These are phyloP conservation scores for Chlorencoelia australis DNA, from an alignment of 2,329 filamentous ascomycete genomes.

Conservation along the genomic window DNA sequence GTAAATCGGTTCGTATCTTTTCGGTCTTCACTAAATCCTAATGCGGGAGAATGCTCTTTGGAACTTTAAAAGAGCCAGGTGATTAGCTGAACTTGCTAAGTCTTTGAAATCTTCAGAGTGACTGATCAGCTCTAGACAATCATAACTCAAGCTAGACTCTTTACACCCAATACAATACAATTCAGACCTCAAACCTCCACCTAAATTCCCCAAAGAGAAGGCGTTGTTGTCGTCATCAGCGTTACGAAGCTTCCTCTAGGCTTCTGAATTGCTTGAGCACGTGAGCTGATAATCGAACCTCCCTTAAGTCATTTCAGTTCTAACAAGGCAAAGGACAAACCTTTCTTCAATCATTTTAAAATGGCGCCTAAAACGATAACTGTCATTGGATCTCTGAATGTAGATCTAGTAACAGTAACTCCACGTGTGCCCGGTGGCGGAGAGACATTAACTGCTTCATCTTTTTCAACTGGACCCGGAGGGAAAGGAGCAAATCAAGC, in stretches of 20 bases:
- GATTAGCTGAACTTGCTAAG: too few species aligned
- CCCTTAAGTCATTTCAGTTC: conserved; percentile 1
- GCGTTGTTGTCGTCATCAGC: conserved; percentile 7
- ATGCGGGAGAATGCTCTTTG: too few species aligned
- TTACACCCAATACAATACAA: too few species aligned
- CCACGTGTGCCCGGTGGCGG: conserved; percentile 73
- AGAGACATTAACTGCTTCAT: conserved; percentile 74
- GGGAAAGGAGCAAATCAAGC: conserved; percentile 97
- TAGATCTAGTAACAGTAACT: conserved; percentile 84
- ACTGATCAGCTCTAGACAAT: too few species aligned
- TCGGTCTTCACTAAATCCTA: too few species aligned
- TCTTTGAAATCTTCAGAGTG: too few species aligned
- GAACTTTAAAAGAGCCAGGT: too few species aligned
- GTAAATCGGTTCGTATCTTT: too few species aligned
- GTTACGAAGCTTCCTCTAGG: conserved; percentile 5
- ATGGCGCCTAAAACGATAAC: conserved; percentile 44
- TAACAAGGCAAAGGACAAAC: not conserved
- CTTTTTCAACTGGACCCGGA: conserved; percentile 72
- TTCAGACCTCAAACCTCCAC: too few species aligned
- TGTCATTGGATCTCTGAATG: conserved; percentile 87
- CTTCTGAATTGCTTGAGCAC: conserved; percentile 3
- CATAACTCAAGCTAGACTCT: too few species aligned
- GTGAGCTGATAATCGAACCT: conserved; percentile 1
- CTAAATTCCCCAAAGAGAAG: too few species aligned
- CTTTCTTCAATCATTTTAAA: conserved; percentile 1